phyloP scores from a whole-genome alignment of 2,329 filamentous ascomycete genomes.

The Penicillium sp. region DNA sequence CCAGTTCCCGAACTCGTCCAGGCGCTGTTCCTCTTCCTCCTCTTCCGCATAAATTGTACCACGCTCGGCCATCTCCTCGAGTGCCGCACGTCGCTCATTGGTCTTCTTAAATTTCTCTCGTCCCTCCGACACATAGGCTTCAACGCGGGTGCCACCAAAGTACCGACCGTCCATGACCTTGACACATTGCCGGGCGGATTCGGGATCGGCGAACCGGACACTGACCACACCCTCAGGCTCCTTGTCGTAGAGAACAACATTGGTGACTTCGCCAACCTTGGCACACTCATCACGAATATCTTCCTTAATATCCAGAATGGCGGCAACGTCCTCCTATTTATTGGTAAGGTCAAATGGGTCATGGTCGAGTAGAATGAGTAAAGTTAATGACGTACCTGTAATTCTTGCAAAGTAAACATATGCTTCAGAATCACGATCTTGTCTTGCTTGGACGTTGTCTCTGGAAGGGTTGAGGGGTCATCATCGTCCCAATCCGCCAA shows the following conservation, averaged over 20 bases:
- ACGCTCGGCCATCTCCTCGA: constrained; percentile 50
- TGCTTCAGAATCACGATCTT: constrained; percentile 85
- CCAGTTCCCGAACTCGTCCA: constrained; percentile 37
- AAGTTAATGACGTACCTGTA: constrained; percentile 54
- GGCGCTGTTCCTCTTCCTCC: constrained; percentile 45
- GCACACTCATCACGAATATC: constrained; percentile 88
- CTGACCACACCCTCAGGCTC: constrained; percentile 82
- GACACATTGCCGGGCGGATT: constrained; percentile 71
- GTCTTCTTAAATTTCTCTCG: constrained; percentile 72
- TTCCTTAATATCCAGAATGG: constrained; percentile 87
- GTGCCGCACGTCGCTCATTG: constrained; percentile 45
- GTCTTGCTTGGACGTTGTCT: constrained; percentile 62
- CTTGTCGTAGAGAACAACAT: constrained; percentile 84
- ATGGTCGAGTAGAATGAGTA: not conserved
- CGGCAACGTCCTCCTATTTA: constrained; percentile 70
- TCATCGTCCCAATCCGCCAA: constrained; percentile 96
- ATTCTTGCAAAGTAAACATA: constrained; percentile 86
- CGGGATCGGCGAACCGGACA: constrained; percentile 73
- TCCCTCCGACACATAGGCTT: constrained; percentile 70
- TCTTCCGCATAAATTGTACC: constrained; percentile 41
- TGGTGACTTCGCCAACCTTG: constrained; percentile 84
- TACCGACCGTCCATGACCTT: constrained; percentile 72
- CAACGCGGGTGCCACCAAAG: constrained; percentile 71
- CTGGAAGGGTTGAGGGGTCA: constrained; percentile 62
- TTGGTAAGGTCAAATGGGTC: not conserved